These are phyloP conservation scores for Plasmodium berghei DNA, from an alignment of 169 alveolate genomes.

Conservation along the genomic window DNA sequence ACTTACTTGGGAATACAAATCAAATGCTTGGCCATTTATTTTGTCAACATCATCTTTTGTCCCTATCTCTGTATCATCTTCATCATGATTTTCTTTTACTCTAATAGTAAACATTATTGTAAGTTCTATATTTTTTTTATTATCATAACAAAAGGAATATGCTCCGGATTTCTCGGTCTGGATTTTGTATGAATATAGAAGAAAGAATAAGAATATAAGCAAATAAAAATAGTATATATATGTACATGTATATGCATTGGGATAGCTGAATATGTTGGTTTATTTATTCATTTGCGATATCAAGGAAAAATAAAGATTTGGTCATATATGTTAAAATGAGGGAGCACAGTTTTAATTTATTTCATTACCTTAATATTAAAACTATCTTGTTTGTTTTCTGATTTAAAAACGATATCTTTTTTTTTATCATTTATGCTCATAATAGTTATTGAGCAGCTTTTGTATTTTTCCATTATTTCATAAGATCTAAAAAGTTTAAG, in stretches of 20 bases:
- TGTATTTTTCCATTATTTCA: conserved; percentile 49
- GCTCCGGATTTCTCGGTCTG: conserved; percentile 23
- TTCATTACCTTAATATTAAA: conserved; percentile 59
- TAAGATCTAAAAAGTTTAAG: conserved; percentile 29
- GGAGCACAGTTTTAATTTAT: background rate
- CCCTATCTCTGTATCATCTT: conserved; percentile 26
- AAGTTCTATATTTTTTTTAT: conserved; percentile 33
- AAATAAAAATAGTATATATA: background rate
- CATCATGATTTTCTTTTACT: conserved; percentile 35
- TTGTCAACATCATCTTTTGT: conserved; percentile 67
- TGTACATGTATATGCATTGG: conserved; percentile 12
- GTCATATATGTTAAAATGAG: too few species aligned
- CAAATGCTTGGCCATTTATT: conserved; percentile 29
- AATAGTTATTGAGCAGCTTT: conserved; percentile 27
- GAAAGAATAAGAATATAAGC: background rate
- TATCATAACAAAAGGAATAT: conserved; percentile 57
- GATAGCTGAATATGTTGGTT: too few species aligned
- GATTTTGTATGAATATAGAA: conserved; percentile 15
- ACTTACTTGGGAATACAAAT: conserved; percentile 45
- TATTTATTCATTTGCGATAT: too few species aligned
- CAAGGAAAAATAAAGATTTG: too few species aligned
- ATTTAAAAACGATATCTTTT: conserved; percentile 33
- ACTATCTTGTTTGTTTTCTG: conserved; percentile 47
- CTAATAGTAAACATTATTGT: conserved; percentile 69
- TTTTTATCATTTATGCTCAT: conserved; percentile 35